Conservation (phyloP, 306 rosid genomes). For the Sesbania bispinosa region DNA sequence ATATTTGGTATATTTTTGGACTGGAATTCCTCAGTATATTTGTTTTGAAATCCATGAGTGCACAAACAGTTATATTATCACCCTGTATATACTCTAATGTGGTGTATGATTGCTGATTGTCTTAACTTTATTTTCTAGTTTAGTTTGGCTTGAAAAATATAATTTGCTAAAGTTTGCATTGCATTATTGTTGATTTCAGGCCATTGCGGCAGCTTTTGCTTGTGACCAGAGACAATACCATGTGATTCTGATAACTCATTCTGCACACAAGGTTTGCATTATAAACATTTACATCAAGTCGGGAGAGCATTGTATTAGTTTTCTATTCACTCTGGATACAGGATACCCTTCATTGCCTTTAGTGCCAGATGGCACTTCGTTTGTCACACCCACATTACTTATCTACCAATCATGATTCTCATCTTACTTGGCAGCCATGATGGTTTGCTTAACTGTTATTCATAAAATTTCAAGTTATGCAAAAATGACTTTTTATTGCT, state of each 20-base stretch:
- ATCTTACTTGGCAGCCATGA: background rate
- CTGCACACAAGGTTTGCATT: slow-evolving; percentile 57
- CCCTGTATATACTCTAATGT: background rate
- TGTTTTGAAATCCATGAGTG: background rate
- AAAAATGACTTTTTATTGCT: background rate
- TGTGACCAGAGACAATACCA: slow-evolving; percentile 54
- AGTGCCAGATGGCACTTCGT: background rate
- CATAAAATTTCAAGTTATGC: background rate
- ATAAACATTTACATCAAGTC: background rate
- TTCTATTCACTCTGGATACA: background rate
- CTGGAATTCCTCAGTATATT: background rate
- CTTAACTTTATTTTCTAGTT: background rate
- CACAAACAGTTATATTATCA: background rate
- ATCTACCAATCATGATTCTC: background rate
- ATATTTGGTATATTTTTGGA: background rate
- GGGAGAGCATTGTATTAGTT: background rate
- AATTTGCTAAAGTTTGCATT: background rate
- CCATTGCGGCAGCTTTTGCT: slow-evolving; percentile 75
- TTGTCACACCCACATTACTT: background rate
- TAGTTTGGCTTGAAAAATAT: background rate
- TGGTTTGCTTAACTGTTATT: background rate
- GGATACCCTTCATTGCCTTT: background rate
- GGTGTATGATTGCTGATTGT: background rate
- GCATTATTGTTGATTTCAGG: slow-evolving; percentile 44
- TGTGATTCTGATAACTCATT: slow-evolving; percentile 62